Base-by-base conservation (phyloP, 164 flowering plant genomes). In the Warburgia ugandensis region DNA sequence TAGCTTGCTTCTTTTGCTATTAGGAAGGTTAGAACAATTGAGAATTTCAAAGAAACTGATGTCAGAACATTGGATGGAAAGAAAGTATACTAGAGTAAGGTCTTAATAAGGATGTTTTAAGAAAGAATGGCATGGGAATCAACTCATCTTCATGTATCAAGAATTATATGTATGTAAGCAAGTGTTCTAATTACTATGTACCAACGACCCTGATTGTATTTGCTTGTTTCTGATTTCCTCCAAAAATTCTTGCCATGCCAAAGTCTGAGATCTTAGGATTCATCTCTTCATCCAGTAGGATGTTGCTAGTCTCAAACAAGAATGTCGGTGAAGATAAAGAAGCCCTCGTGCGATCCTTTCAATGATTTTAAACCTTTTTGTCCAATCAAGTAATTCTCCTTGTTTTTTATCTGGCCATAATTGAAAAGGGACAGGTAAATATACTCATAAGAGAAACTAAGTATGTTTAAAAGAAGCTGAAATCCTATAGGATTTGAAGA, bases 241-340 rank as follows among this genome's bases (percentile, higher is more conserved):
- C 63, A 47, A 80, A 61, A 25, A 77, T 60, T 43, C 67, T 72
- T 9, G 78, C 86, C 47, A 41, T 16, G 16, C 56, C 80, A 68
- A 79, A 83, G 46, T 77, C 79, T 19, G 81, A 63, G 9, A 76
- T 71, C 54, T 76, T 74, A 1, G 85, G 63, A 17, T 48, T 68
- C 74, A 77, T 61, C 8, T 73, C 72, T 0, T 12, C 45, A 55
- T 82, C 85, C 23, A 82, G 31, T 21, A 78, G 45, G 3, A 77
- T 41, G 38, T 81, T 81, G 68, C 78, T 64, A 10, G 80, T 29
- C 49, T 52, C 6, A 76, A 56, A 10, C 72, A 56, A 17, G 82
- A 81, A 32, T 78, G 84, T 19, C 69, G 75, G 29, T 81, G 88
- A 36, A 81, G 76, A 47, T 81, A 81, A 8, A 76, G 64, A 39